phyloP scores from a whole-genome alignment of 2,329 filamentous ascomycete species.

The Sporothrix pallida region DNA sequence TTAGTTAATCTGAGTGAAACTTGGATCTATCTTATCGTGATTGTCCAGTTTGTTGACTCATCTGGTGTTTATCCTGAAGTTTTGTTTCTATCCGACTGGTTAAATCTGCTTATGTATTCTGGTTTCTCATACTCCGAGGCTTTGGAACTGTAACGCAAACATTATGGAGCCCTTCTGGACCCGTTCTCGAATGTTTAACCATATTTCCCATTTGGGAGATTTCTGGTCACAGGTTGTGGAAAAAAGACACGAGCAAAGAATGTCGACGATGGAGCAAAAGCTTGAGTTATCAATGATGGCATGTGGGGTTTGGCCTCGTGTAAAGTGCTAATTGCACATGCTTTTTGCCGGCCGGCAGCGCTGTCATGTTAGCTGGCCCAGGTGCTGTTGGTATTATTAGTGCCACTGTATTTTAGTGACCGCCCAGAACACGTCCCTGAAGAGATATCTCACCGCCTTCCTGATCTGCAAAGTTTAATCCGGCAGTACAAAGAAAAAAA shows the following conservation, averaged over 20 bases:
- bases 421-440: not conserved
- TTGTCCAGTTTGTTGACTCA: not conserved
- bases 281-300: not conserved
- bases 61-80: not conserved
- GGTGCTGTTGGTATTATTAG: not conserved
- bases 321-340: not conserved
- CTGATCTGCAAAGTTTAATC: not conserved
- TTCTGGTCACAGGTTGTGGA: not conserved
- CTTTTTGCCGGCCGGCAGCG: slow-evolving; percentile 9
- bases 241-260: not conserved
- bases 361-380: not conserved
- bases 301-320: not conserved
- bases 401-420: slow-evolving; percentile 5
- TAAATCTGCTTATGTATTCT: not conserved
- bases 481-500: slow-evolving; percentile 31
- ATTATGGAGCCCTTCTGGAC: too few relatives aligned
- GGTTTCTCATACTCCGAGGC: too few relatives aligned
- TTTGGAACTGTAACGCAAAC: too few relatives aligned
- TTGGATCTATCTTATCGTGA: not conserved
- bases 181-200: not conserved
- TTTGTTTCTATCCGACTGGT: not conserved
- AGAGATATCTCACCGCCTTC: slow-evolving; percentile 23
- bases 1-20: not conserved
- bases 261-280: not conserved
- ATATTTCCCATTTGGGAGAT: slow-evolving; percentile 3